Evolutionary conservation across 305 asterid genomes (phyloP).

Genomic region (Lippia alba): DNA sequence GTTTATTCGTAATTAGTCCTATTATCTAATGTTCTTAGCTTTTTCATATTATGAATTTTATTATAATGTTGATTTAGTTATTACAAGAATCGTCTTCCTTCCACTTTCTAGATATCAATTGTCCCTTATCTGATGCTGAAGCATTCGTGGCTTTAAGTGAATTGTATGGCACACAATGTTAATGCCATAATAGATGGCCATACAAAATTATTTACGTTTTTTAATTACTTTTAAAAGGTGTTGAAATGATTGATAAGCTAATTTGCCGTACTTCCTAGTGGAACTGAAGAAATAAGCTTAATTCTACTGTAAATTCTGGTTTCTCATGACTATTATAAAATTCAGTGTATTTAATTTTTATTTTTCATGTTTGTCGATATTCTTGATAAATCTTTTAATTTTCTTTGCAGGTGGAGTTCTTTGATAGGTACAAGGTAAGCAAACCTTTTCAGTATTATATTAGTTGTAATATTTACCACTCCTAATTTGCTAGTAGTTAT

Average conservation of each 20-base stretch:
- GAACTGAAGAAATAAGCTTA: slow-evolving; percentile 4
- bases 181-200: not conserved
- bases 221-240: slow-evolving; percentile 1
- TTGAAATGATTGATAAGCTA: slow-evolving; percentile 3
- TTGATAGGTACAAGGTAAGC: slow-evolving; percentile 87
- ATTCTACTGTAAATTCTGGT: not conserved
- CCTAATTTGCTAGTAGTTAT: slow-evolving; percentile 8
- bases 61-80: slow-evolving; percentile 11
- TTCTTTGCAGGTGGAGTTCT: slow-evolving; percentile 83
- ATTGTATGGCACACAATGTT: slow-evolving; percentile 1
- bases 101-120: not conserved
- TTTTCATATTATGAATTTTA: slow-evolving; percentile 3
- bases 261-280: not conserved
- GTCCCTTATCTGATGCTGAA: not conserved
- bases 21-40: not conserved
- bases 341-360: slow-evolving; percentile 3
- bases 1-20: too few species aligned
- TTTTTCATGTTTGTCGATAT: not conserved
- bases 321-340: slow-evolving; percentile 12
- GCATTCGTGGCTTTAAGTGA: not conserved
- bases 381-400: slow-evolving; percentile 35
- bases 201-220: not conserved
- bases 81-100: slow-evolving; percentile 12
- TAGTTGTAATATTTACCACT: slow-evolving; percentile 11
- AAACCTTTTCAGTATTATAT: slow-evolving; percentile 28